Conservation (phyloP, 768 basidiomycete species). For the Boletus barrowsii region DNA sequence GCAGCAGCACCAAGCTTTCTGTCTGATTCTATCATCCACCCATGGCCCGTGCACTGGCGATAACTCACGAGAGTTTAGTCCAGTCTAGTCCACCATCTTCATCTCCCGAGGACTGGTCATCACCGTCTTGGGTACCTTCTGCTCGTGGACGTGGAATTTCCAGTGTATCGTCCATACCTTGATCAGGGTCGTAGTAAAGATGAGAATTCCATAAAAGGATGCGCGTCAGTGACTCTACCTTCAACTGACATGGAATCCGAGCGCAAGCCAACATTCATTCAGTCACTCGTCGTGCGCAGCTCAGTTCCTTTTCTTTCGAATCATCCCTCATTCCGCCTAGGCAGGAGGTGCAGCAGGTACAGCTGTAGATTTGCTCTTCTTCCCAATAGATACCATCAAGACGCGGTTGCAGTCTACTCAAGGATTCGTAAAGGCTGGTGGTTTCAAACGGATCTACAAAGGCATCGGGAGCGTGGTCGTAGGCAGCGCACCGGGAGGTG, state of each 20-base stretch:
- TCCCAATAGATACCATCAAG: constrained; percentile 95
- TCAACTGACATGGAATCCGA: constrained; percentile 22
- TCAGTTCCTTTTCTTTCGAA: constrained; percentile 6
- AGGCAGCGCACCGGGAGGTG: constrained; percentile 95
- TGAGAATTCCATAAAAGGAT: constrained; percentile 12
- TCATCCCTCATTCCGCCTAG: constrained; percentile 36
- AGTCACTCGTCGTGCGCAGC: constrained; percentile 45
- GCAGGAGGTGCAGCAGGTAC: constrained; percentile 91
- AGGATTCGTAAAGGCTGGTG: constrained; percentile 84
- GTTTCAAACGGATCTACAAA: constrained; percentile 87
- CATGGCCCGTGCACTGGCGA: not conserved
- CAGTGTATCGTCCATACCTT: constrained; percentile 59
- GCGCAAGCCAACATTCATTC: constrained; percentile 40
- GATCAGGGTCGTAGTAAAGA: not conserved
- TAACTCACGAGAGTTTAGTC: constrained; percentile 66
- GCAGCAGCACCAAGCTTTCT: constrained; percentile 27
- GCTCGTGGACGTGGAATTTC: constrained; percentile 37
- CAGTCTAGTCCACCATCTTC: constrained; percentile 78
- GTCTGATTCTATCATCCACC: constrained; percentile 3
- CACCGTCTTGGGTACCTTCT: constrained; percentile 22
- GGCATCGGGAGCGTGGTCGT: constrained; percentile 93
- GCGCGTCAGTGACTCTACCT: not conserved
- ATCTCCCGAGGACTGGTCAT: constrained; percentile 61
- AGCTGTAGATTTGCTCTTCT: constrained; percentile 92
- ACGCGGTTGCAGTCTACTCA: constrained; percentile 88